These are phyloP conservation scores for Gossypium bickii DNA, from an alignment of 345 rosid genomes.

Conservation along the genomic window DNA sequence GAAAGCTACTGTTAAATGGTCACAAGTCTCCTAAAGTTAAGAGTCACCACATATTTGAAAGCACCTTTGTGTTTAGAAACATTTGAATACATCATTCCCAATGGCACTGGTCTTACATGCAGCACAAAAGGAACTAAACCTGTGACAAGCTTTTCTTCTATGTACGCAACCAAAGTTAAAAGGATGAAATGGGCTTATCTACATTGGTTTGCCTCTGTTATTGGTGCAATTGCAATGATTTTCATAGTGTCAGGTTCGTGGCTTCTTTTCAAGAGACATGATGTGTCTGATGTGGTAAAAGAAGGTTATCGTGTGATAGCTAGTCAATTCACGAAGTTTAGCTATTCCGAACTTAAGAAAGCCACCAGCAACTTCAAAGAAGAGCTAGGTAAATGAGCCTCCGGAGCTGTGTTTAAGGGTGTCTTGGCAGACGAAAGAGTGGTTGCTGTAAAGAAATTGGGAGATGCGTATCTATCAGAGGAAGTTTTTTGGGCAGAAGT, in stretches of 20 bases:
- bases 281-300: not conserved
- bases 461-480: conserved; percentile 36
- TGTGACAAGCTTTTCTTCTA: conserved; percentile 11
- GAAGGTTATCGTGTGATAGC: conserved; percentile 24
- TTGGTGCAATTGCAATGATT: conserved; percentile 34
- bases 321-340: conserved; percentile 32
- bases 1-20: conserved; percentile 35
- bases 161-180: conserved; percentile 20
- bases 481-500: conserved; percentile 51
- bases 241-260: conserved; percentile 28
- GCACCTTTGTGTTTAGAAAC: conserved; percentile 18
- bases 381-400: conserved; percentile 47
- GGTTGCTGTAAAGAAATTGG: conserved; percentile 50
- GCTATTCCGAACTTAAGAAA: conserved; percentile 31
- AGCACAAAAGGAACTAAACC: not conserved
- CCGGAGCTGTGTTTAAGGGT: conserved; percentile 48
- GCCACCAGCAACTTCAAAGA: conserved; percentile 32
- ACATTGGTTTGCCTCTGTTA: conserved; percentile 26
- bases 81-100: not conserved
- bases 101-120: conserved; percentile 14
- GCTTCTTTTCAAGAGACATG: conserved; percentile 24
- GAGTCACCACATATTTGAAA: conserved; percentile 23
- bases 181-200: conserved; percentile 35
- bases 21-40: conserved; percentile 20
- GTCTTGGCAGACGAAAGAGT: conserved; percentile 30